A percentile compares a stretch with the other conserved stretches of the same genome.
These are phyloP conservation scores for Zasmidium angulare DNA, from an alignment of 2,329 filamentous ascomycete species.

Conservation along the genomic window DNA sequence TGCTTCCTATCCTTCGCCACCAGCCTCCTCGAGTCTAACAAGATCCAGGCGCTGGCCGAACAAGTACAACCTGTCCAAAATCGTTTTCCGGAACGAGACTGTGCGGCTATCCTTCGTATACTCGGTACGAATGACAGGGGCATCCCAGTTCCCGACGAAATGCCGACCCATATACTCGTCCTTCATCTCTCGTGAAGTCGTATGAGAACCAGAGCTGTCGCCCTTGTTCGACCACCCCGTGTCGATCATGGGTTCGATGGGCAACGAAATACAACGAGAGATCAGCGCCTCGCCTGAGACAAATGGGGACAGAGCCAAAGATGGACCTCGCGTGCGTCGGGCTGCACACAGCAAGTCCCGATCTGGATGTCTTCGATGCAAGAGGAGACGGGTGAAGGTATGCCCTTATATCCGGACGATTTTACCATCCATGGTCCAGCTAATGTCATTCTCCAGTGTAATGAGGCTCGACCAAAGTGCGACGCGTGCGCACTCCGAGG, in stretches of 20 bases:
- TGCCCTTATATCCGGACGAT: background rate
- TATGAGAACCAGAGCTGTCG: background rate
- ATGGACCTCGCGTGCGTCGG: background rate
- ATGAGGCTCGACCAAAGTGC: constrained; percentile 8
- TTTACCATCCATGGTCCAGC: background rate
- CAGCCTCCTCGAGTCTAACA: too few relatives aligned
- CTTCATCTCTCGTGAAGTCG: background rate
- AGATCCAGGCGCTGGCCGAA: too few relatives aligned
- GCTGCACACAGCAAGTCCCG: constrained; percentile 6
- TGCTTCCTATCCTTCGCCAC: too few relatives aligned
- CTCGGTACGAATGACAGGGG: background rate
- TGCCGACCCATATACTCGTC: background rate
- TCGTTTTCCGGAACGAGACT: background rate
- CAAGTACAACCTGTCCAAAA: too few relatives aligned
- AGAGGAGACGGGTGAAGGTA: constrained; percentile 8
- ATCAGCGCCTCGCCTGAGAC: background rate
- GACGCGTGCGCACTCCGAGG: constrained; percentile 4
- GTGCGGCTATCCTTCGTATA: background rate
- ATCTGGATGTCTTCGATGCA: constrained; percentile 2
- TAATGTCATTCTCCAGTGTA: background rate
- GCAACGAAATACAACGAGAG: background rate
- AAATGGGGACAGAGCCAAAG: background rate
- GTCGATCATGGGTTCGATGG: background rate
- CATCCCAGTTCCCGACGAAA: background rate
- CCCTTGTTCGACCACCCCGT: background rate